Conservation (phyloP, 225 moss, liverwort and hornwort genomes). For the Climacium dendroides region DNA sequence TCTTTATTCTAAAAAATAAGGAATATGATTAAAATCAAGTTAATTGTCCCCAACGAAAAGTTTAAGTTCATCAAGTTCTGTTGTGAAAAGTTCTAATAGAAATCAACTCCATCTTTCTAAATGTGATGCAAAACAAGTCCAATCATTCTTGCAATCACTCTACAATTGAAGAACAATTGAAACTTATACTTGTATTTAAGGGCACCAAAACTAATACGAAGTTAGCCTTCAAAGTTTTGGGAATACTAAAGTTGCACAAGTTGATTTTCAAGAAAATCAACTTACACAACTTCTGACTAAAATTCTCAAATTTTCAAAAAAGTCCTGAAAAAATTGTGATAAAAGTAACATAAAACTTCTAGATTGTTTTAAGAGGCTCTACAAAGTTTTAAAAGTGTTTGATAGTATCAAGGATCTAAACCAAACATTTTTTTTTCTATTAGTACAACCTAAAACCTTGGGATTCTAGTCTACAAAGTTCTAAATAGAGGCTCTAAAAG, state of each 20-base stretch:
- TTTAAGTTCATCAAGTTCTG: too few species aligned
- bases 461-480: background rate
- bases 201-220: background rate
- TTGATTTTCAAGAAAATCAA: background rate
- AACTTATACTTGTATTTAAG: background rate
- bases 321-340: background rate
- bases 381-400: background rate
- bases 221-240: background rate
- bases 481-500: background rate
- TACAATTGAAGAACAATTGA: fast-evolving
- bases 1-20: too few species aligned
- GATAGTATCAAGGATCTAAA: background rate
- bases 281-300: background rate
- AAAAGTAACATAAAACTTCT: background rate
- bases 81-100: too few species aligned
- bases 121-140: too few species aligned
- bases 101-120: too few species aligned
- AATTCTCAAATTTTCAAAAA: background rate
- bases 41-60: too few species aligned
- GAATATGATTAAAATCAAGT: too few species aligned
- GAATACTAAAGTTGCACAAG: background rate
- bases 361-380: background rate
- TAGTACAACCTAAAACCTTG: background rate
- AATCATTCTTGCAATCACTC: too few species aligned
- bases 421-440: fast-evolving